Conservation (phyloP, 2,329 filamentous ascomycete species). For the Didymella pomorum region DNA sequence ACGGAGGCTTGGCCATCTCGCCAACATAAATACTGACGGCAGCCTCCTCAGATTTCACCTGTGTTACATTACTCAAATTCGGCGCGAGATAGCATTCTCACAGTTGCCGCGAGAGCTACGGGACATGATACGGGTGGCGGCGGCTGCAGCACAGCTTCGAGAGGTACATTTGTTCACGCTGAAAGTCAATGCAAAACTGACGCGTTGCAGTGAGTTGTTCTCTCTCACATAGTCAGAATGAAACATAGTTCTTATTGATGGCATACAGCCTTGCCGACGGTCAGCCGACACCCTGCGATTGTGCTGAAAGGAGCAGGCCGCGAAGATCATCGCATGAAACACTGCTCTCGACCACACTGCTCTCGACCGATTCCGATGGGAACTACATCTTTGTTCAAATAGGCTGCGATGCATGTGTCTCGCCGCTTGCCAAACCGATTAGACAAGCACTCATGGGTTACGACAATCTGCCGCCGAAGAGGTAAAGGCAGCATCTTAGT, state of each 20-base stretch:
- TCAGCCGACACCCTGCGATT: not conserved
- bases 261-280: not conserved
- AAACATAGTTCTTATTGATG: not conserved
- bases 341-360: not conserved
- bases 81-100: too few relatives aligned
- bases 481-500: not conserved
- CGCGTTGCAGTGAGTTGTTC: not conserved
- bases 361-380: not conserved
- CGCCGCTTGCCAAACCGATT: not conserved
- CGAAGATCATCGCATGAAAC: not conserved
- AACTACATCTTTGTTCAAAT: not conserved
- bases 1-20: too few relatives aligned
- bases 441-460: not conserved
- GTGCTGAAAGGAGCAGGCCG: not conserved
- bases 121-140: not conserved
- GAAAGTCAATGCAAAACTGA: not conserved
- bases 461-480: not conserved
- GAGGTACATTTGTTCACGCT: not conserved
- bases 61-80: too few relatives aligned
- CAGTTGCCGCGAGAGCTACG: not conserved
- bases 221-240: not conserved
- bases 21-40: too few relatives aligned
- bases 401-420: not conserved
- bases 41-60: too few relatives aligned
- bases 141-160: not conserved